Conservation (phyloP, 805 yeast species). For the Candida sonorensis region DNA sequence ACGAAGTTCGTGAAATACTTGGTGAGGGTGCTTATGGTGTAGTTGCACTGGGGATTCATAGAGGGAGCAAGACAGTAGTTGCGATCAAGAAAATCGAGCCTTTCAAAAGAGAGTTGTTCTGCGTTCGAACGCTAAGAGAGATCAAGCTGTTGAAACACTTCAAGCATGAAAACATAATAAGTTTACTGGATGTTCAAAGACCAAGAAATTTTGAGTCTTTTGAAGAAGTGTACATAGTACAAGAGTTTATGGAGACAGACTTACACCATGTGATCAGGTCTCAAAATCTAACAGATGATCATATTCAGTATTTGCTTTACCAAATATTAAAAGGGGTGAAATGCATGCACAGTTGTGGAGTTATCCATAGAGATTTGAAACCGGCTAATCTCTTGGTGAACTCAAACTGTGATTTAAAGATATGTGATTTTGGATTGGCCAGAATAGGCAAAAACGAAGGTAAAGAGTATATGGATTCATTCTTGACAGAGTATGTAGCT, state of each 20-base stretch:
- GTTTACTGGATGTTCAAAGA: slow-evolving; percentile 58
- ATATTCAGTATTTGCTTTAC: slow-evolving; percentile 62
- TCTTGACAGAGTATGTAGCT: slow-evolving; percentile 75
- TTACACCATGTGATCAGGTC: slow-evolving; percentile 55
- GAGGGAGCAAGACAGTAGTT: slow-evolving; percentile 50
- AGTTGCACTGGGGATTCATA: slow-evolving; percentile 63
- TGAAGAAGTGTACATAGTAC: slow-evolving; percentile 67
- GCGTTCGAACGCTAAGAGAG: slow-evolving; percentile 66
- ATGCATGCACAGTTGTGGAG: slow-evolving; percentile 64
- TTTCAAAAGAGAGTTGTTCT: slow-evolving; percentile 55
- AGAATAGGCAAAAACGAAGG: slow-evolving; percentile 42
- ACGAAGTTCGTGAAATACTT: slow-evolving; percentile 49
- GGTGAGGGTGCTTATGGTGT: slow-evolving; percentile 85
- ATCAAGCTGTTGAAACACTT: slow-evolving; percentile 59
- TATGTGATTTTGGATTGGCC: slow-evolving; percentile 76
- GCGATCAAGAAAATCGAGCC: slow-evolving; percentile 78
- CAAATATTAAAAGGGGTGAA: slow-evolving; percentile 67
- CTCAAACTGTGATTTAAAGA: slow-evolving; percentile 65
- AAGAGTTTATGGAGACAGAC: slow-evolving; percentile 75
- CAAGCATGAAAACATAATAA: slow-evolving; percentile 67
- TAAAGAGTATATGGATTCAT: slow-evolving; percentile 22
- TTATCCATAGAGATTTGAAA: slow-evolving; percentile 70
- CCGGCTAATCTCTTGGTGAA: slow-evolving; percentile 66
- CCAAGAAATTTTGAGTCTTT: slow-evolving; percentile 54
- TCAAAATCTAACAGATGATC: slow-evolving; percentile 55